phyloP scores from a whole-genome alignment of 163 green algal species.

The Volvox carteri region DNA sequence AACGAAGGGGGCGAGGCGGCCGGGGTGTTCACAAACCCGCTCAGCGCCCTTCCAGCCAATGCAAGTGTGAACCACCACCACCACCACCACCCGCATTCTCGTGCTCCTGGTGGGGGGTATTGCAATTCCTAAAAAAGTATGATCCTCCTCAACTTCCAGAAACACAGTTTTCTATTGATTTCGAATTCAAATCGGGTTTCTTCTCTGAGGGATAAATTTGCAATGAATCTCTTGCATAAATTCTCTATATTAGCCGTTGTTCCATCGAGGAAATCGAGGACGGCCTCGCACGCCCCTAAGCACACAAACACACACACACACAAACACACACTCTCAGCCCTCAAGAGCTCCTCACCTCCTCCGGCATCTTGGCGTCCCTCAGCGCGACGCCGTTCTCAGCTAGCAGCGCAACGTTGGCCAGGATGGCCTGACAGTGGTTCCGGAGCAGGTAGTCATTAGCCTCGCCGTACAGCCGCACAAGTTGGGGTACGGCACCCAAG shows the following conservation, averaged over 20 bases:
- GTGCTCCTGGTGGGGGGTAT: neutral
- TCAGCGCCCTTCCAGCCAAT: too few species aligned
- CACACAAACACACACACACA: neutral
- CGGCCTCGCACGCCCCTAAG: neutral
- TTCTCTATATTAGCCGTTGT: neutral
- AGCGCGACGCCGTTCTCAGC: conserved; percentile 61
- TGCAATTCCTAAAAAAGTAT: neutral
- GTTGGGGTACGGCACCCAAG: conserved; percentile 42
- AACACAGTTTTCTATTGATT: too few species aligned
- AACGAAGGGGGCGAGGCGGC: neutral
- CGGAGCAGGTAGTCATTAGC: conserved; percentile 55
- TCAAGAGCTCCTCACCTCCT: conserved; percentile 37
- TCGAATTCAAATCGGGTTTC: too few species aligned
- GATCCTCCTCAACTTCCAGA: too few species aligned
- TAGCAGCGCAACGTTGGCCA: conserved; percentile 61
- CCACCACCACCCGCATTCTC: neutral
- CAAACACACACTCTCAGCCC: neutral
- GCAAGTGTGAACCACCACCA: too few species aligned
- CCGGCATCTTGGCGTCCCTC: conserved; percentile 57
- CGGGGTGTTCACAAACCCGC: too few species aligned
- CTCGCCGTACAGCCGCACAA: conserved; percentile 55
- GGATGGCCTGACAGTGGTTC: conserved; percentile 59
- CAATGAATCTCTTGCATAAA: too few species aligned
- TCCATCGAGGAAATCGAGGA: neutral
- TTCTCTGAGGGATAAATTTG: too few species aligned